Evolutionary conservation across 164 flowering plant species (phyloP), one percentile per base, ranked within the genome.

Genomic region (Vitis rupestris): DNA sequence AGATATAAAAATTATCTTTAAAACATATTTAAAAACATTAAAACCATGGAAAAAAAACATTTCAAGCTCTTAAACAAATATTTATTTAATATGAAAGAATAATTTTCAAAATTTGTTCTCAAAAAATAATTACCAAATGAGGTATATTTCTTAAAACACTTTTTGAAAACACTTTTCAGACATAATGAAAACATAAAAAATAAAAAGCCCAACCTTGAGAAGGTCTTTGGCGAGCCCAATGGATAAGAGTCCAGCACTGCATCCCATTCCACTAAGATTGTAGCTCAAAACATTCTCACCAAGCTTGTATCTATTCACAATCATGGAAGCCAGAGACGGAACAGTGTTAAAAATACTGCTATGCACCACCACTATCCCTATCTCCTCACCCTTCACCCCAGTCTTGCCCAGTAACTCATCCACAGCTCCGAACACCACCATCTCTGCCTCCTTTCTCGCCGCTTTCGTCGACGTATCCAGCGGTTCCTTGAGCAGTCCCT

Each of bases 181-280:
- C 17, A 31, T 9, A 12, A 37, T 4, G 15, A 4, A 37, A 37
- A 37, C 44, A 6, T 4, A 6, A 6, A 59, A 27, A 10, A 12
- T 59, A 59, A 59, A 59, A 2, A 2, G 3, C 10, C 44, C 0
- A 1, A 80, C 83, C 80, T 78, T 78, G 13, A 83, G 83, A 4
- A 78, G 78, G 17, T 83, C 73, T 51, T 79, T 74, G 14, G 84
- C 86, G 31, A 83, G 80, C 57, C 75, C 82, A 10, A 81, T 61
- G 3, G 79, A 73, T 3, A 57, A 30, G 16, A 79, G 69, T 12
- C 84, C 81, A 55, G 82, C 82, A 71, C 79, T 79, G 65, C 84
- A 83, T 11, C 86, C 86, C 86, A 83, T 83, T 10, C 86, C 86
- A 16, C 68, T 54, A 63, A 83, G 76, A 57, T 73, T 77, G 50